Evolutionary conservation across 2,329 filamentous ascomycete genomes (phyloP).

Genomic region (Westerdykella sp.): DNA sequence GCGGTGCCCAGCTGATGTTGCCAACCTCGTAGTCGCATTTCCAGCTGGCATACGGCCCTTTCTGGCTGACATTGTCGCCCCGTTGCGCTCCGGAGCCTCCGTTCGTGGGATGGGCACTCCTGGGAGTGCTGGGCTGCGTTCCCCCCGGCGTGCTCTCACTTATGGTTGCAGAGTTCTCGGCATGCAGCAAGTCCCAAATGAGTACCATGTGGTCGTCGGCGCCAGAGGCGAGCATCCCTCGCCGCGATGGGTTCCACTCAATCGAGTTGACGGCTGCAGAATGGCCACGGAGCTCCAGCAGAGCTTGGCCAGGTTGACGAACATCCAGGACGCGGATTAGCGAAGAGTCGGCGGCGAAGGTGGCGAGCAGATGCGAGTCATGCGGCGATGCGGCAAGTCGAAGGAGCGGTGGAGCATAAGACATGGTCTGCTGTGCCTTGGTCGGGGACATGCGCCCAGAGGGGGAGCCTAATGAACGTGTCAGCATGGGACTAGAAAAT

Average conservation of each 20-base stretch:
- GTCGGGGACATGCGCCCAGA: constrained; percentile 61
- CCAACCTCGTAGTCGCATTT: constrained; percentile 81
- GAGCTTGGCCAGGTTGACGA: constrained; percentile 87
- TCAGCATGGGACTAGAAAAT: neutral
- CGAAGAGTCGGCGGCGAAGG: constrained; percentile 88
- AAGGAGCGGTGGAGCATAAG: constrained; percentile 59
- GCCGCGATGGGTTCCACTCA: constrained; percentile 85
- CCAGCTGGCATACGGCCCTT: constrained; percentile 72
- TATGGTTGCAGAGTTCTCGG: constrained; percentile 47
- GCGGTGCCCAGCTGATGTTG: constrained; percentile 79
- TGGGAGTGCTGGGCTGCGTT: constrained; percentile 20
- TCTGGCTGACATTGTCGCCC: constrained; percentile 42
- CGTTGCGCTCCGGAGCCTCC: constrained; percentile 18
- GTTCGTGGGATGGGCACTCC: constrained; percentile 22
- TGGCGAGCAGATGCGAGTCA: constrained; percentile 92
- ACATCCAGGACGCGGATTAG: constrained; percentile 93
- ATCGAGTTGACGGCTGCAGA: constrained; percentile 81
- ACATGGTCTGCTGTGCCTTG: constrained; percentile 68
- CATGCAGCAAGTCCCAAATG: constrained; percentile 86
- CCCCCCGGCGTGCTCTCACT: constrained; percentile 37
- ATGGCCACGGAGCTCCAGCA: constrained; percentile 89
- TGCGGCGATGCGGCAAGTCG: constrained; percentile 86
- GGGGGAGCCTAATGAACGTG: constrained; percentile 37
- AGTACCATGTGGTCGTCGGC: constrained; percentile 88
- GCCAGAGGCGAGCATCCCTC: constrained; percentile 85